Evolutionary conservation across 2,329 filamentous ascomycete genomes (phyloP).

Genomic region (Gyromitra esculenta): DNA sequence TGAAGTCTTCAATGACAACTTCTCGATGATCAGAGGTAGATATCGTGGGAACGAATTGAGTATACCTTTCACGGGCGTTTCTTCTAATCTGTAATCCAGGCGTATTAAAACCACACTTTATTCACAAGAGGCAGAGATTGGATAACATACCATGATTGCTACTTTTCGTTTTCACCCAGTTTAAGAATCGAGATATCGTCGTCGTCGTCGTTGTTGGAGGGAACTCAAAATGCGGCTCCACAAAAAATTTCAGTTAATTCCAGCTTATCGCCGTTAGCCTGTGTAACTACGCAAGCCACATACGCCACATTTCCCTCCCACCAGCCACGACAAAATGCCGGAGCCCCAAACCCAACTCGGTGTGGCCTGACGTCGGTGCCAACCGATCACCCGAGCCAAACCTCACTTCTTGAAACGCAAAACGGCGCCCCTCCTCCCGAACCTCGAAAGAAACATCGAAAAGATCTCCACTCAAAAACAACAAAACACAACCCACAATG

Average conservation of each 20-base stretch:
- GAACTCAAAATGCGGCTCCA: constrained; percentile 40
- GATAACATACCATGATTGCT: constrained; percentile 31
- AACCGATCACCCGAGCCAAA: background rate
- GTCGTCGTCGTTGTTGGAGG: constrained; percentile 11
- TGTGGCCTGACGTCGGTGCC: constrained; percentile 41
- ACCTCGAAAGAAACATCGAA: constrained; percentile 5
- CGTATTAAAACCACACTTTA: constrained; percentile 10
- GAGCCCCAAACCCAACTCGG: background rate
- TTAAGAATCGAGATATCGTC: background rate
- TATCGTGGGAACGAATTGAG: background rate
- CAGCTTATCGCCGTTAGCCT: background rate
- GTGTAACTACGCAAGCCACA: too few relatives aligned
- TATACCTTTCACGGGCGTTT: constrained; percentile 53
- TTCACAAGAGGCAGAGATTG: background rate
- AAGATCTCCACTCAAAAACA: constrained; percentile 14
- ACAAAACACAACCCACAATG: constrained; percentile 35
- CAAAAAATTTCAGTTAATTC: constrained; percentile 25
- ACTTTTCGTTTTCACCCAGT: background rate
- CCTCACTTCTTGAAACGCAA: constrained; percentile 23
- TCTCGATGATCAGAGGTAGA: background rate
- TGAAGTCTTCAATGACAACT: background rate
- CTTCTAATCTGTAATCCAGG: constrained; percentile 47
- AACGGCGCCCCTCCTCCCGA: constrained; percentile 1
- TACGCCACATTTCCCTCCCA: constrained; percentile 7
- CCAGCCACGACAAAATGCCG: constrained; percentile 35